These are phyloP conservation scores for Leccinum subgranulosum DNA, from an alignment of 768 basidiomycete species.

Conservation along the genomic window DNA sequence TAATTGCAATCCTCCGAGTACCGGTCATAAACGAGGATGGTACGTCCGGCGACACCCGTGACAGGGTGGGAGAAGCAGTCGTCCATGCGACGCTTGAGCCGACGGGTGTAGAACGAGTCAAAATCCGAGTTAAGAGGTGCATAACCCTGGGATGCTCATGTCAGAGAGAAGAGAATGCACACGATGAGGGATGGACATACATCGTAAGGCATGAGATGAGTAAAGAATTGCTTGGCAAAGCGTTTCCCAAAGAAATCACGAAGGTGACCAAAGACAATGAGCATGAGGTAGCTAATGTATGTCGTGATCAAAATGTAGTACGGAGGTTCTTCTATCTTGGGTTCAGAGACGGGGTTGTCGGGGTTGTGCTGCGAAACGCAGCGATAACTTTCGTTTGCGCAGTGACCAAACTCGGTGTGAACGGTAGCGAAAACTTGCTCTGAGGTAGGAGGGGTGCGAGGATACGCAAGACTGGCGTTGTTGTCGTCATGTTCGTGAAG, in stretches of 20 bases:
- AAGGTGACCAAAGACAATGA: constrained; percentile 88
- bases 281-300: constrained; percentile 89
- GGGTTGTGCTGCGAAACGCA: constrained; percentile 59
- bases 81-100: constrained; percentile 90
- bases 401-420: constrained; percentile 93
- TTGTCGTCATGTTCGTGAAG: constrained; percentile 53
- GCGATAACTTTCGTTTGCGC: constrained; percentile 73
- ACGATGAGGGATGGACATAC: constrained; percentile 47
- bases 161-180: constrained; percentile 8
- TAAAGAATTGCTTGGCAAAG: constrained; percentile 63
- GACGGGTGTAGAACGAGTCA: constrained; percentile 98
- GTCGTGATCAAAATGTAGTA: constrained; percentile 91
- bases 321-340: constrained; percentile 80
- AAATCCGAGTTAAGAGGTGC: constrained; percentile 97
- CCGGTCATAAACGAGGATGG: constrained; percentile 83
- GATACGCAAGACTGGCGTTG: constrained; percentile 58
- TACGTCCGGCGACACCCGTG: constrained; percentile 94
- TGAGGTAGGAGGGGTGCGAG: constrained; percentile 70
- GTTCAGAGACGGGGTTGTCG: constrained; percentile 42
- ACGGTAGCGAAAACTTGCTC: constrained; percentile 75
- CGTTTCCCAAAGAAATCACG: constrained; percentile 95
- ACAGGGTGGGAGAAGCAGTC: constrained; percentile 93
- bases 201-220: constrained; percentile 78
- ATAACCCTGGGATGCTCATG: constrained; percentile 65
- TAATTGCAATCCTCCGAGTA: constrained; percentile 78